Base-by-base conservation (phyloP, 768 basidiomycete species). In the Pleurotus salmoneostramineus region DNA sequence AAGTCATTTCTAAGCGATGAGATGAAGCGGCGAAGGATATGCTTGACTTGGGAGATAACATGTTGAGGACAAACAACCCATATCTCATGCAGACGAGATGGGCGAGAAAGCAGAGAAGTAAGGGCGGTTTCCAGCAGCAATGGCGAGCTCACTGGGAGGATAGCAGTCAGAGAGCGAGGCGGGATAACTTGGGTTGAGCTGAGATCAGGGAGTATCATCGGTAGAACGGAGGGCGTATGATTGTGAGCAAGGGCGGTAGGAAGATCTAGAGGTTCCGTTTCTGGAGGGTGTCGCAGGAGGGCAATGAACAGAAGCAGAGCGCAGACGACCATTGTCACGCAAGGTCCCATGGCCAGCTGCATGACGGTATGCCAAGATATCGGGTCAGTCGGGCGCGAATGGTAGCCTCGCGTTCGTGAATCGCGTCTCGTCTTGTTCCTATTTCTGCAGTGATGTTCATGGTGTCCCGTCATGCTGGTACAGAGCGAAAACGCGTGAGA, bases 51-150 rank as follows among this genome's bases (percentile, higher is more conserved):
- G 0, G 70, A 48, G 12, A 73, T 63, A 5, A 80, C 63, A 0
- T 64, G 47, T 10, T 72, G 65, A 0, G 82, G 78, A 62, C 77
- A 80, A 11, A 82, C 65, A 6, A 87, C 62, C 33, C 83, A 63
- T 36, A 87, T 67, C 64, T 83, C 79, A 8, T 67, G 67, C 3
- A 85, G 59, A 40, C 68, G 62, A 27, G 60, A 59, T 5, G 75
- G 64, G 3, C 70, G 62, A 10, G 64, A 64, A 7, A 81, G 68
- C 46, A 87, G 68, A 5, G 75, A 70, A 2, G 60, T 62, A 10
- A 86, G 69, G 5, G 72, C 67, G 0, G 60, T 50, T 44, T 69
- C 69, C 40, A 82, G 65, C 1, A 82, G 50, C 3, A 80, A 76
- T 4, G 57, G 51, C 2, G 63, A 33, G 4, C 73, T 68, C 50